Base-by-base conservation (phyloP, 768 basidiomycete genomes). In the Mycena crocata region DNA sequence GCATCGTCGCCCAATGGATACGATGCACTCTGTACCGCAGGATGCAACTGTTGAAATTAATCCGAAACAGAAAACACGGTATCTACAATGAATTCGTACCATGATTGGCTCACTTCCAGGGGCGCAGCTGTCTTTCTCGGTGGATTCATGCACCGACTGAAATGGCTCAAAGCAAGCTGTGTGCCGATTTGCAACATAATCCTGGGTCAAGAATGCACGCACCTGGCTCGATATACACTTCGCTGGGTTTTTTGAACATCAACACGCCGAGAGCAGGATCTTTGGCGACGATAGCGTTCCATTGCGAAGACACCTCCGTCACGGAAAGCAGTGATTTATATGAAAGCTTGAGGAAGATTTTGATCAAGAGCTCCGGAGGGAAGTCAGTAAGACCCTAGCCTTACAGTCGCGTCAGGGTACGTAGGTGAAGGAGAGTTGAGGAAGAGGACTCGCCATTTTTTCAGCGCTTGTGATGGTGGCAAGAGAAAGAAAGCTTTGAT, bases 141-240 rank as follows among this genome's bases (percentile, higher is more conserved):
- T n/a, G n/a, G n/a, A n/a, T n/a, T n/a, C n/a, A n/a, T n/a, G n/a
- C n/a, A n/a, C 30, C 17, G 7, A 3, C 19, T 31, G 26, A 2
- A 51, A 15, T 34, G 2, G 30, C 21, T 51, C 32, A 13, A 8
- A 21, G 13, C 13, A 34, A 34, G 21, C 49, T 51, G 30, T n/a
- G 10, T 21, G 10, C 28, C 19, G 21, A 21, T 17, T 15, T 19
- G 2, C 32, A 51, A 15, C 5, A 23, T n/a, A 19, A 34, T 9
- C 3, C 30, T 17, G 12, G 14, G 30, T 8, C 21, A 8, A 4
- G 12, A 28, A 5, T 17, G 21, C 17, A 37, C 45, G 4, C n/a
- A 62, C 62, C 62, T 49, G 54, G 28, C 17, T 63, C 62, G 1
- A 56, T 54, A 49, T 40, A 63, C 28, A 49, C 45, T 32, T 40